Conservation (phyloP, 306 rosid genomes). For the Leucaena leucocephala region DNA sequence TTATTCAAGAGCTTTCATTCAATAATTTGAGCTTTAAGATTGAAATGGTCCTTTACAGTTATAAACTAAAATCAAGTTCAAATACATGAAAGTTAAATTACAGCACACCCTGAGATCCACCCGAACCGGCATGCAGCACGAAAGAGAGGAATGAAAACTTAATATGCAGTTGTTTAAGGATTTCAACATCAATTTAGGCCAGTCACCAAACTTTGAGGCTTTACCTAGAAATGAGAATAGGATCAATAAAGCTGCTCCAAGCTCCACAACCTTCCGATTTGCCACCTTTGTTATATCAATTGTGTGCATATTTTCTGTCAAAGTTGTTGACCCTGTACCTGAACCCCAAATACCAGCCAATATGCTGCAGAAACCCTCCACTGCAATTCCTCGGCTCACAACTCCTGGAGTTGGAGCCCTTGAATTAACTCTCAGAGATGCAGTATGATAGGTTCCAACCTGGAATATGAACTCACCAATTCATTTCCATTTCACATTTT, state of each 20-base stretch:
- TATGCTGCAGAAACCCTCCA: slow-evolving; percentile 95
- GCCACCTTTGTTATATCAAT: slow-evolving; percentile 82
- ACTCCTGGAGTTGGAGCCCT: slow-evolving; percentile 79
- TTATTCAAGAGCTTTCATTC: neutral
- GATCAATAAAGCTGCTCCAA: slow-evolving; percentile 84
- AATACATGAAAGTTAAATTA: slow-evolving; percentile 10
- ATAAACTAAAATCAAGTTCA: slow-evolving; percentile 6
- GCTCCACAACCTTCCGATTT: slow-evolving; percentile 66
- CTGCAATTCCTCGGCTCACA: slow-evolving; percentile 92
- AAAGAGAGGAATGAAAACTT: slow-evolving; percentile 9
- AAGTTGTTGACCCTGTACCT: slow-evolving; percentile 90
- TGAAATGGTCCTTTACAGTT: neutral
- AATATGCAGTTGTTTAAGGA: slow-evolving; percentile 7
- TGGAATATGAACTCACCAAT: slow-evolving; percentile 39
- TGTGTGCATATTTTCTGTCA: slow-evolving; percentile 87
- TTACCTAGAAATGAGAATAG: slow-evolving; percentile 82
- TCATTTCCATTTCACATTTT: slow-evolving; percentile 13
- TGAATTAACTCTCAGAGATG: slow-evolving; percentile 58
- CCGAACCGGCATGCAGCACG: slow-evolving; percentile 12
- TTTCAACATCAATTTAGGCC: slow-evolving; percentile 1
- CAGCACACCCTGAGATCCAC: slow-evolving; percentile 10
- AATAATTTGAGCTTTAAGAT: neutral
- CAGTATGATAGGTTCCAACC: slow-evolving; percentile 83
- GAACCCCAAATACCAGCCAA: slow-evolving; percentile 95
- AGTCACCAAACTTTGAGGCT: slow-evolving; percentile 1